Base-by-base conservation (phyloP, 345 rosid species). In the Psidium friedrichsthalianum region DNA sequence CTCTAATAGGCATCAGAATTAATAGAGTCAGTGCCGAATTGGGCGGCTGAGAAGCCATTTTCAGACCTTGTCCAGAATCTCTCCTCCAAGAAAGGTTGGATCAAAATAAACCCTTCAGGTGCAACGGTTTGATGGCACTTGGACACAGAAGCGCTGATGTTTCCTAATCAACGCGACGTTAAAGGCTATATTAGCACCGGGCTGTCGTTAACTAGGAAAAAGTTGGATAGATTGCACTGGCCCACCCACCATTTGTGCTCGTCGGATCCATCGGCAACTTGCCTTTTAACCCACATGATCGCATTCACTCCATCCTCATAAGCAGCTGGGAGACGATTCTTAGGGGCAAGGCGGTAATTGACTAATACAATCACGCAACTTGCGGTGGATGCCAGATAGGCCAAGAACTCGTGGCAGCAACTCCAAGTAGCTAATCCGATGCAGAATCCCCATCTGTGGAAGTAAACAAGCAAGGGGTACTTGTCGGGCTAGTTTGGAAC, bases 1-100 rank as follows among this genome's bases (percentile, higher is more conserved):
- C 95, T 89, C 99, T 97, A 96, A 78, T 94, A 96, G 1, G 96
- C 85, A 84, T 96, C 99, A 0, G 98, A 93, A 22, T 91, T 88
- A 15, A 85, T 56, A 94, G 86, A 87, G 89, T 93, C 82, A 96
- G 88, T 9, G 92, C 92, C 1, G 98, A 93, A 54, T 88, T 84
- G 51, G 87, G 85, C 6, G 90, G 85, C 78, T 91, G 94, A 40
- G 47, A 89, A 90, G 88, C 82, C 80, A 91, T 83, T 91, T 88
- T 96, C 98, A 2, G 97, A 94, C 51, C 81, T 85, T 2, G 93
- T 93, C 64, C 97, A 91, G 40, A 86, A n/a, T 87, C 86, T 92
- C 94, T 57, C 91, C 90, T 6, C 98, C 98, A 93, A 94, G 85
- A 93, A 94, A 12, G 96, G 94, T 85, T 93, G 94, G 25, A 95